Conservation (phyloP, 2,329 filamentous ascomycete genomes). For the Capronia epimyces region DNA sequence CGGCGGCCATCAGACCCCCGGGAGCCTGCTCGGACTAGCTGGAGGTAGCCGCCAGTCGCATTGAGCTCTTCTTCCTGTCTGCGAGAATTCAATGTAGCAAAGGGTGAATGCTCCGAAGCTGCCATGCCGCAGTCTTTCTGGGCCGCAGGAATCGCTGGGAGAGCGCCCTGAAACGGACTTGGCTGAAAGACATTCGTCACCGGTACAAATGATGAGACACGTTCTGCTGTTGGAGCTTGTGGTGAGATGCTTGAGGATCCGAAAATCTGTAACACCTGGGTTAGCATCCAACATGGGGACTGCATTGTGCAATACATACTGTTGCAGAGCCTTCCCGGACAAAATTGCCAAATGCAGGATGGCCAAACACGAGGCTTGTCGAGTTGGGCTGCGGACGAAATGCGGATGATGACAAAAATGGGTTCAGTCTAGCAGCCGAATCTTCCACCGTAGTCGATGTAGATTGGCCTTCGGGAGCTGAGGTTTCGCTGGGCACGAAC, state of each 20-base stretch:
- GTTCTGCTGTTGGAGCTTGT: not conserved
- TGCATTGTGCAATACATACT: not conserved
- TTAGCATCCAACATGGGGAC: not conserved
- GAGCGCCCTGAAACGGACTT: not conserved
- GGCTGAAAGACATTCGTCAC: not conserved
- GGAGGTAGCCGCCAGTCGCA: not conserved
- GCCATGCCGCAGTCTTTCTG: not conserved
- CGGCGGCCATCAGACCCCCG: not conserved
- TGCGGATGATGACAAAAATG: not conserved
- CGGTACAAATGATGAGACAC: not conserved
- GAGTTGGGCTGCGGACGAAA: not conserved
- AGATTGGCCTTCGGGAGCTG: not conserved
- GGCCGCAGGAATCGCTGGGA: not conserved
- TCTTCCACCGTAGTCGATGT: not conserved
- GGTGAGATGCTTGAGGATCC: not conserved
- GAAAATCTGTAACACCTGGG: not conserved
- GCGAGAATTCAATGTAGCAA: not conserved
- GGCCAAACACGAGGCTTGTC: not conserved
- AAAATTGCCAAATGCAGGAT: not conserved
- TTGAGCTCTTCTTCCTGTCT: not conserved
- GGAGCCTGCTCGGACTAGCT: not conserved
- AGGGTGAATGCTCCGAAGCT: not conserved
- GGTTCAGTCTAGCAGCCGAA: not conserved
- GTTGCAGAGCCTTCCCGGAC: not conserved
- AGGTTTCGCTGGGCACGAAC: not conserved